phyloP scores from a whole-genome alignment of 2,329 filamentous ascomycete species.

The Mycosphaerella sp. region DNA sequence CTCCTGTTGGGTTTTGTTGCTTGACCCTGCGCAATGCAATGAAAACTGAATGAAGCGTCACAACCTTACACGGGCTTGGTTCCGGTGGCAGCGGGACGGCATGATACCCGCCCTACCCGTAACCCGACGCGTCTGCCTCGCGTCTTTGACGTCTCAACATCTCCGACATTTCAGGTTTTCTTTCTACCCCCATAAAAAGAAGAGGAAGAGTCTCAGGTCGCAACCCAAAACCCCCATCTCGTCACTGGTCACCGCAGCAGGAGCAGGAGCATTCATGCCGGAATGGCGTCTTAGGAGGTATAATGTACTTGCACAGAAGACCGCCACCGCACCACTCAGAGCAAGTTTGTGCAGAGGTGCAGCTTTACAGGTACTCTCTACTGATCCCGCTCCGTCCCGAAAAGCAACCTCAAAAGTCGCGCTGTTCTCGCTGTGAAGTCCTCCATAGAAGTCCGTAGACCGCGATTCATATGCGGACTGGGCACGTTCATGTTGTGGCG shows the following conservation, averaged over 20 bases:
- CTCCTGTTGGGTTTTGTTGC: constrained; percentile 15
- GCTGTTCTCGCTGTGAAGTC: constrained; percentile 9
- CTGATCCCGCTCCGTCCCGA: constrained; percentile 7
- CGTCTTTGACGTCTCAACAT: neutral
- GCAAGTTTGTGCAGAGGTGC: neutral
- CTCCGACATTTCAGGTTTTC: no score
- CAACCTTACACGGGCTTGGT: no score
- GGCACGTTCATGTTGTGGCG: neutral
- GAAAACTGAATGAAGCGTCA: no score
- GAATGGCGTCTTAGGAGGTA: no score
- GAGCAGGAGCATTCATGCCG: neutral
- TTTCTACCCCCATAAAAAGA: no score
- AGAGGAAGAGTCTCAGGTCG: neutral
- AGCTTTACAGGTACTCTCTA: neutral
- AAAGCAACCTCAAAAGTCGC: neutral
- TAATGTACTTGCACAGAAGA: neutral
- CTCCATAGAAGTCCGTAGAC: neutral
- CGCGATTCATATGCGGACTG: neutral
- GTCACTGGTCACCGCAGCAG: neutral
- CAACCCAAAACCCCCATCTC: neutral
- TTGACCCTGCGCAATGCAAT: neutral
- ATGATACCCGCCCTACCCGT: no score
- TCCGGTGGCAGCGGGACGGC: no score
- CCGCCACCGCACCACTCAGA: neutral
- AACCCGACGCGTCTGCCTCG: neutral